phyloP scores from a whole-genome alignment of 257 asterid genomes.

The Fraxinus quadrangulata region DNA sequence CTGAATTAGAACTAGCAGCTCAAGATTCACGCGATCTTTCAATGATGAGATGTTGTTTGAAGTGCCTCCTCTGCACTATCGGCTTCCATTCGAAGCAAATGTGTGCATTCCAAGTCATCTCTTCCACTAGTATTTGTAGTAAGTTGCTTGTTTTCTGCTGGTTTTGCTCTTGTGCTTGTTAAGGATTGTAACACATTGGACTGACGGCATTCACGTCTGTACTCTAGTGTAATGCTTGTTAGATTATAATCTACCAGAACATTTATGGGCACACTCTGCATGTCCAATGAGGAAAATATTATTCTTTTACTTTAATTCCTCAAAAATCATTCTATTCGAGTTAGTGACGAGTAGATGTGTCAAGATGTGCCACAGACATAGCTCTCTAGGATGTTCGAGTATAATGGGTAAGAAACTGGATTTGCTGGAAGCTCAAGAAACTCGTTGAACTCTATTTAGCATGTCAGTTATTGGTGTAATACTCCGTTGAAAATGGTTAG shows the following conservation, averaged over 20 bases:
- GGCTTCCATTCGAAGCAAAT: conserved; percentile 74
- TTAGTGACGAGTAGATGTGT: no score
- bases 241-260: conserved; percentile 58
- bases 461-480: no score
- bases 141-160: background rate
- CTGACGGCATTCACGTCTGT: conserved; percentile 66
- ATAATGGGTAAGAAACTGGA: no score
- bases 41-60: conserved; percentile 31
- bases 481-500: no score
- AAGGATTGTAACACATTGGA: conserved; percentile 60
- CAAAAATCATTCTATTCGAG: no score
- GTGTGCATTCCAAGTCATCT: conserved; percentile 57
- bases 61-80: conserved; percentile 67
- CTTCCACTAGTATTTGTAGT: background rate
- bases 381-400: no score
- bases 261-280: conserved; percentile 69
- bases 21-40: background rate
- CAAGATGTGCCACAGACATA: no score
- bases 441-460: no score
- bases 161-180: conserved; percentile 41
- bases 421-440: no score
- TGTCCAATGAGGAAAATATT: no score
- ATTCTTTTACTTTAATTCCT: no score
- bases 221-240: conserved; percentile 63
- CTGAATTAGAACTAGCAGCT: background rate